Evolutionary conservation across 805 yeast genomes (phyloP), one percentile per base, ranked within the genome.

Genomic region (Clavispora vitiphila): DNA sequence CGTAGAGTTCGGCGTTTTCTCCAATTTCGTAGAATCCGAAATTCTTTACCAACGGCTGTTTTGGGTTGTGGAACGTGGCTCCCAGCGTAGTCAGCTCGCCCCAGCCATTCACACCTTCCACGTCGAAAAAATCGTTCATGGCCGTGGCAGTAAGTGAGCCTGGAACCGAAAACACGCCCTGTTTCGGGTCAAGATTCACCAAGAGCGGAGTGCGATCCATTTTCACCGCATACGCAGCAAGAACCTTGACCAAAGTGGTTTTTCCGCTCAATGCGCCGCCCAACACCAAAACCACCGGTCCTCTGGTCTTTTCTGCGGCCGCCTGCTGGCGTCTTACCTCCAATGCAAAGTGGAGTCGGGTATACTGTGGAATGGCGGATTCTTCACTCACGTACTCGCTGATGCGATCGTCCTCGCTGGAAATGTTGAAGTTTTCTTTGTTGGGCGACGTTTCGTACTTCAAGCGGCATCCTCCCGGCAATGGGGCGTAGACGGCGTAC

Each of bases 131-230:
- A 55, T 87, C 96, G 34, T 89, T 80, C 11, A 90, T 72, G 0
- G 95, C 86, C 0, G 95, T 82, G 0, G 96, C 96, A 0, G 89
- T 73, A 5, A 93, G 47, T 4, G 88, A 77, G 1, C 99, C 97
- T 0, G 97, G 97, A 8, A 85, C 70, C 0, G 86, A 65, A 50
- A 81, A 81, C 1, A 80, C 81, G 3, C 89, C 86, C 44, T 68
- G 73, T 23, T 76, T 58, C 2, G 98, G 95, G 56, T 90, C 86
- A 41, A 90, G 60, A 54, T 89, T 90, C 12, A 91, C 86, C 27
- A 82, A 65, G 42, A 89, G 54, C 1, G 97, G 97, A 23, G 61
- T 54, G 39, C 76, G 51, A 44, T 79, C 83, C 74, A 77, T 72
- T 56, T 86, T 86, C 39, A 78, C 74, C 0, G 95, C 90, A 58